phyloP scores from a whole-genome alignment of 2,329 filamentous ascomycete species.

The Neofusicoccum sp. region DNA sequence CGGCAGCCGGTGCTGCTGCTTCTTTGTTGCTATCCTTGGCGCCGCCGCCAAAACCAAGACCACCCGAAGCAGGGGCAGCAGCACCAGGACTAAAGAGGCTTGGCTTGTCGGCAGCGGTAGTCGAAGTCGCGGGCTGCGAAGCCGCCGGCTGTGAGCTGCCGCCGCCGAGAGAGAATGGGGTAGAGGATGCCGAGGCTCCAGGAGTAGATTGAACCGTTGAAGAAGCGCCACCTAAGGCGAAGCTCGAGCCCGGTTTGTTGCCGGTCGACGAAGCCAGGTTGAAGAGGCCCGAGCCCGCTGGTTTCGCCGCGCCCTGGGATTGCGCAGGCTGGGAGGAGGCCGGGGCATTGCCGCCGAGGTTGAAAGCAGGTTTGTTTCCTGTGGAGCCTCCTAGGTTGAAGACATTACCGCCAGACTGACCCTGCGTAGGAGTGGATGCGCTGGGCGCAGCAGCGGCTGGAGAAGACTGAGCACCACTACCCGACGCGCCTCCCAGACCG shows the following conservation, averaged over 20 bases:
- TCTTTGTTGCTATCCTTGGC: constrained; percentile 14
- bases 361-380: constrained; percentile 27
- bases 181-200: constrained; percentile 7
- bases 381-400: constrained; percentile 25
- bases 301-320: background rate
- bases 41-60: constrained; percentile 20
- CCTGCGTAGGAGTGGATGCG: constrained; percentile 21
- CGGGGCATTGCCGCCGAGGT: background rate
- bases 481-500: constrained; percentile 17
- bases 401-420: constrained; percentile 20
- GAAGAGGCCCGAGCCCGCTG: background rate
- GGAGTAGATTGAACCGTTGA: constrained; percentile 2
- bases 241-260: constrained; percentile 29
- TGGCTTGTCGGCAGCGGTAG: background rate
- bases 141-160: background rate
- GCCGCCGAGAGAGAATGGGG: background rate
- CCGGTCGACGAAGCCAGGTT: constrained; percentile 22
- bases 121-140: background rate
- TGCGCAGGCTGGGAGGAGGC: constrained; percentile 4
- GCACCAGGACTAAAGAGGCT: constrained; percentile 15
- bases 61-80: background rate
- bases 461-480: constrained; percentile 17
- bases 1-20: constrained; percentile 24
- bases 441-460: constrained; percentile 23
- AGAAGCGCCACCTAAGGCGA: constrained; percentile 26